Percentiles rank a stretch among this genome's conserved stretches.
phyloP scores from a whole-genome alignment of 148 eudicot species.

The Limonium bicolor region DNA sequence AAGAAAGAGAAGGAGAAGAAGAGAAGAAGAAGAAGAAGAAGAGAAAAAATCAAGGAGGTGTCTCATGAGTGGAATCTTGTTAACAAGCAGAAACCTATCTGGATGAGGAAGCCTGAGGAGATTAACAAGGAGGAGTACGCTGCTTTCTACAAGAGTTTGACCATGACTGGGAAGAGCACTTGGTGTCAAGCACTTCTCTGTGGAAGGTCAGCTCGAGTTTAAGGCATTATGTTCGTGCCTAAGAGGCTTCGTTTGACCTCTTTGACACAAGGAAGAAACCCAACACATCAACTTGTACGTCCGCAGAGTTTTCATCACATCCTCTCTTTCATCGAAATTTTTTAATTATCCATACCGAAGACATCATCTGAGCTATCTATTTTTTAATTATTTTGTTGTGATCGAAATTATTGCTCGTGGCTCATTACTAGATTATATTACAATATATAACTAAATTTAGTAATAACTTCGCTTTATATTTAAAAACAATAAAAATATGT shows the following conservation, averaged over 20 bases:
- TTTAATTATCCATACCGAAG: no score
- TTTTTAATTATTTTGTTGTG: no score
- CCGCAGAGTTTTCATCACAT: slow-evolving; percentile 25
- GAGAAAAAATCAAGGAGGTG: slow-evolving; percentile 89
- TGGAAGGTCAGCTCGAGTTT: slow-evolving; percentile 81
- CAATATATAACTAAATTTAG: no score
- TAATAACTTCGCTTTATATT: no score
- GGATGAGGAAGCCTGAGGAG: slow-evolving; percentile 96
- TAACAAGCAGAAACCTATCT: slow-evolving; percentile 66
- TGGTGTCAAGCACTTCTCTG: slow-evolving; percentile 85
- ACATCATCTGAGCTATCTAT: no score
- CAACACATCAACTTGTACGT: slow-evolving; percentile 78
- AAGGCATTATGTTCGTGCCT: slow-evolving; percentile 79
- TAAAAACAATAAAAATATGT: no score
- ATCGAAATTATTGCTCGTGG: no score
- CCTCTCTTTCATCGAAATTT: no score
- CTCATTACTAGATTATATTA: no score
- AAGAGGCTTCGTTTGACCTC: slow-evolving; percentile 84
- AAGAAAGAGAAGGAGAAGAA: slow-evolving; percentile 67
- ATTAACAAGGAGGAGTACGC: slow-evolving; percentile 61
- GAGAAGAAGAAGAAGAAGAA: slow-evolving; percentile 79
- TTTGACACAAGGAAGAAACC: slow-evolving; percentile 76
- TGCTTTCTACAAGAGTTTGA: slow-evolving; percentile 63
- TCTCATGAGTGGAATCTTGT: slow-evolving; percentile 58
- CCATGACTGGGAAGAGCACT: slow-evolving; percentile 72